Percentiles rank a stretch among this genome's conserved stretches.
These are phyloP conservation scores for Ceratobasidium sp. DNA, from an alignment of 1,284 basidiomycete species.

Conservation along the genomic window DNA sequence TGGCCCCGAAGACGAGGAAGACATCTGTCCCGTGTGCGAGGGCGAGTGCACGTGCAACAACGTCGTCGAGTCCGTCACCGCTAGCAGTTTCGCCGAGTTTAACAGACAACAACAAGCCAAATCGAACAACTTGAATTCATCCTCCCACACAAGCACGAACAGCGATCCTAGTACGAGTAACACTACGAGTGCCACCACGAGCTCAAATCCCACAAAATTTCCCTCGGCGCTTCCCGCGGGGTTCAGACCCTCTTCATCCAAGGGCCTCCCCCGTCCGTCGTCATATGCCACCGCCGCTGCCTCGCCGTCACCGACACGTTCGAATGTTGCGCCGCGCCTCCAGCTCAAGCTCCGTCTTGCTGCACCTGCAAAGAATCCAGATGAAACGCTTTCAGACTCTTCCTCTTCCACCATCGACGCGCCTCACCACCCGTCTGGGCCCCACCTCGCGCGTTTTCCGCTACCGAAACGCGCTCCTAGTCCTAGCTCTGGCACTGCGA, in stretches of 20 bases:
- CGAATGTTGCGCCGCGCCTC: constrained; percentile 18
- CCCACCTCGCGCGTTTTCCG: constrained; percentile 27
- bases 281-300: constrained; percentile 26
- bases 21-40: constrained; percentile 39
- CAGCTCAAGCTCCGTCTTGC: constrained; percentile 20
- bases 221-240: constrained; percentile 32
- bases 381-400: constrained; percentile 22
- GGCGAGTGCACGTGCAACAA: constrained; percentile 39
- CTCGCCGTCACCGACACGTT: constrained; percentile 4
- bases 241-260: constrained; percentile 34
- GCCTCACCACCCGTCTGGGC: constrained; percentile 16
- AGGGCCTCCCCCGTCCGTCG: constrained; percentile 29
- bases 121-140: neutral
- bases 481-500: constrained; percentile 8
- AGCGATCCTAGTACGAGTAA: neutral
- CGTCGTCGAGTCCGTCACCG: constrained; percentile 36
- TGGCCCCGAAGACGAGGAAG: constrained; percentile 31
- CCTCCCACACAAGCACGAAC: constrained; percentile 8
- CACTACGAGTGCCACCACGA: neutral
- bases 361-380: constrained; percentile 3
- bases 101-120: constrained; percentile 11
- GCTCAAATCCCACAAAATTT: constrained; percentile 25
- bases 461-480: constrained; percentile 17
- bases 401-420: constrained; percentile 33
- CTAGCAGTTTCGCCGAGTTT: constrained; percentile 29